Base-by-base conservation (phyloP, 169 alveolate genomes). In the Plasmodium billcollinsi region DNA sequence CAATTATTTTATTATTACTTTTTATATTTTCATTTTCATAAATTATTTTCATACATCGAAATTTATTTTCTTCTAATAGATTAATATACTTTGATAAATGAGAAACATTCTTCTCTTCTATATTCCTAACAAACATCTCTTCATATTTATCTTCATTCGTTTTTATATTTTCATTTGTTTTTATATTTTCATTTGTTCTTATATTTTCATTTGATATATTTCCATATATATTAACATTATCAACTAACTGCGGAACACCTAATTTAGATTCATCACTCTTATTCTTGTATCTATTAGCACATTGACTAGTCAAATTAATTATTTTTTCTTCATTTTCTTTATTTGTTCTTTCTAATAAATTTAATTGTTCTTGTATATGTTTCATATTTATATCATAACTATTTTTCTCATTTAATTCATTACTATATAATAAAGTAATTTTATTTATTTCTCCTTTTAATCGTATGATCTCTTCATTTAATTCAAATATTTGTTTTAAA, bases 361-460 rank as follows among this genome's bases (percentile, higher is more conserved):
- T 69, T 33, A 80, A 59, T 24, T 69, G 24, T 20, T 56, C 70
- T 3, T 12, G 26, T 26, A 80, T 29, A n/a, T 50, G 65, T 15
- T 62, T 63, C 26, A 49, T 15, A 29, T 62, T 80, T 56, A 52
- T 70, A 26, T 80, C 90, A 69, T 63, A 80, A 20, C 73, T 80
- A 26, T 80, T 80, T 43, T 80, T 80, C 45, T 47, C 69, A 26
- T 80, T 80, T 62, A 80, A 15, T 54, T 69, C 90, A 26, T 56
- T 70, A 62, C 90, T 70, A 56, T 80, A 80, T 29, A 80, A 33
- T 33, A 80, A 29, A 33, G 66, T 80, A 2, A 80, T 14, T 49
- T 52, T 80, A 45, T 80, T 80, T 56, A 80, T 69, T 69, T 80
- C 90, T 29, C 70, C 83, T 49, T 69, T 80, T 39, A 80, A 63